phyloP scores from a whole-genome alignment of 306 rosid species.

The Rosa persica region DNA sequence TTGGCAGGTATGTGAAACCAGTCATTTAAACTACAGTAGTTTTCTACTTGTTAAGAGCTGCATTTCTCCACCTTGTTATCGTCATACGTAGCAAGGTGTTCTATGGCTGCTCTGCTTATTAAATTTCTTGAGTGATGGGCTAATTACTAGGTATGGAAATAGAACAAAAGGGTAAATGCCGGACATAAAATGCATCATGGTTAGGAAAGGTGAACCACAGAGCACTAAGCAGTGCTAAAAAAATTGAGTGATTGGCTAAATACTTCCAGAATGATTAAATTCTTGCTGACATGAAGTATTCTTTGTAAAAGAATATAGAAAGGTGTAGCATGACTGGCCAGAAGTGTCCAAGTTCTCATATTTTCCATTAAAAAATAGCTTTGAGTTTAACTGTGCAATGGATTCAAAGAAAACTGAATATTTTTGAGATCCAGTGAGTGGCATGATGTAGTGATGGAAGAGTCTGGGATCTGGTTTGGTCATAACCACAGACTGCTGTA shows the following conservation, averaged over 20 bases:
- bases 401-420: neutral
- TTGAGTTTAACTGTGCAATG: neutral
- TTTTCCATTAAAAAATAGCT: neutral
- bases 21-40: neutral
- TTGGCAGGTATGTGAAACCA: constrained; percentile 71
- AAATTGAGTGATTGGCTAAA: too few species aligned
- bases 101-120: neutral
- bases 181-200: neutral
- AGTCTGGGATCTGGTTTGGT: neutral
- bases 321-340: neutral
- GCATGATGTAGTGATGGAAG: neutral
- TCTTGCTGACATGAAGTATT: neutral
- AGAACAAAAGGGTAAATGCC: neutral
- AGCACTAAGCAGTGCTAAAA: neutral
- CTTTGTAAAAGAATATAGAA: neutral
- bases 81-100: neutral
- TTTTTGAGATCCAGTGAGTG: neutral
- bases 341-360: neutral
- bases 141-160: neutral
- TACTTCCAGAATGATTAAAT: neutral
- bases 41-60: neutral
- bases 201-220: neutral
- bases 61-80: neutral
- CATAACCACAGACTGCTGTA: neutral
- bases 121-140: neutral